Evolutionary conservation across 768 basidiomycete species (phyloP), one percentile per base, ranked within the genome.

Genomic region (Rickenella mellea): DNA sequence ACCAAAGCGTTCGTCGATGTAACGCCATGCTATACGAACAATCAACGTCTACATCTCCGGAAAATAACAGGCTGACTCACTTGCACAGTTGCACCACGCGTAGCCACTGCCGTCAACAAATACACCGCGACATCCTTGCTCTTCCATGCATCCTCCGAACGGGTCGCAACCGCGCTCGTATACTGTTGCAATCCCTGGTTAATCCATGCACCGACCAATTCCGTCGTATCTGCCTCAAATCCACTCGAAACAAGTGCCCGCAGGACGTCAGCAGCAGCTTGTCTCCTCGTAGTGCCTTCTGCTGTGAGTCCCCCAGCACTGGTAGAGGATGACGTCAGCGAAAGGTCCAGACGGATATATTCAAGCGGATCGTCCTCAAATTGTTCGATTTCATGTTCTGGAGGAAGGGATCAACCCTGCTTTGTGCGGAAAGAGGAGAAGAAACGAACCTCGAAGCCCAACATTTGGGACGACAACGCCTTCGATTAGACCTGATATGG

Each of bases 301-400:
- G 75, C 64, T 21, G 75, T 45, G 46, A 21, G 20, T n/a, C 75
- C 48, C 54, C 63, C 40, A 5, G 62, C 64, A 49, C 30, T 60
- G 62, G 44, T 64, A 44, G 12, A 56, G 58, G 69, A 59, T 43
- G 83, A 80, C 42, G 69, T 71, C 52, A 74, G 65, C 11, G 91
- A 72, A 21, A 94, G 68, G 53, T 94, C 91, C 30, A 88, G 71
- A 17, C 90, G 81, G 51, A 97, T 87, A 57, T 84, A 98, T 56
- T 98, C 94, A 28, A 94, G 74, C 0, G 96, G 93, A 50, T 96
- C 93, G 47, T 98, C 96, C 61, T 96, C 92, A 54, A 99, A 98
- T 59, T 91, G 82, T 53, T 99, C 96, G 39, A 88, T 73, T 43
- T 97, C 93, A 50, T 90, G 85, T 28, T 85, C 82, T 76, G 44